Percentiles rank a stretch among this genome's conserved stretches.
phyloP scores from a whole-genome alignment of 345 rosid genomes.

The Gynandropsis gynandra region DNA sequence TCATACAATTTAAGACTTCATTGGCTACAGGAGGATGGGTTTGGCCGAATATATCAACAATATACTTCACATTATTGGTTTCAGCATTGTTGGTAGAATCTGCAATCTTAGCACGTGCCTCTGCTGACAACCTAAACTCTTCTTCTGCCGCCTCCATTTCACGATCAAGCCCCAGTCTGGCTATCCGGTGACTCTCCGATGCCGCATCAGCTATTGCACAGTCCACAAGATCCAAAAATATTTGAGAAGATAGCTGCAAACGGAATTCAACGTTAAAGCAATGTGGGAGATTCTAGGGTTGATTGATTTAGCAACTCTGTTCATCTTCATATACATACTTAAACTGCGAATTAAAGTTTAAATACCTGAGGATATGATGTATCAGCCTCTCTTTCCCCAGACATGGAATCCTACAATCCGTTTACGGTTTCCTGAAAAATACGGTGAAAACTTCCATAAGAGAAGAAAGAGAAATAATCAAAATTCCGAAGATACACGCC shows the following conservation, averaged over 20 bases:
- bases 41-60: slow-evolving; percentile 39
- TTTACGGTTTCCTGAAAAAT: not conserved
- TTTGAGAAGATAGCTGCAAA: slow-evolving; percentile 59
- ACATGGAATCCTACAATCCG: slow-evolving; percentile 34
- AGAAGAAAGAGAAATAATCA: not conserved
- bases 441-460: not conserved
- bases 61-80: too few species aligned
- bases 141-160: slow-evolving; percentile 83
- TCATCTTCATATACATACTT: not conserved
- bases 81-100: too few species aligned
- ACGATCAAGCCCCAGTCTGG: slow-evolving; percentile 51
- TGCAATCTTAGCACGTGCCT: too few species aligned
- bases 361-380: slow-evolving; percentile 49
- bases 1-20: slow-evolving; percentile 89
- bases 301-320: not conserved
- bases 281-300: not conserved
- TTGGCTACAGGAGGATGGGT: slow-evolving; percentile 70
- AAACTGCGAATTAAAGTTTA: not conserved
- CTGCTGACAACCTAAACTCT: slow-evolving; percentile 42
- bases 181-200: too few species aligned
- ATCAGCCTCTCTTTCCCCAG: slow-evolving; percentile 43
- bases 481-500: too few species aligned
- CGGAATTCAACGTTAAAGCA: slow-evolving; percentile 3
- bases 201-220: slow-evolving; percentile 52
- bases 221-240: slow-evolving; percentile 67